A percentile compares a stretch with the other conserved stretches of the same genome.
phyloP scores from a whole-genome alignment of 176 grass and related monocot species.

The Triticum turgidum region DNA sequence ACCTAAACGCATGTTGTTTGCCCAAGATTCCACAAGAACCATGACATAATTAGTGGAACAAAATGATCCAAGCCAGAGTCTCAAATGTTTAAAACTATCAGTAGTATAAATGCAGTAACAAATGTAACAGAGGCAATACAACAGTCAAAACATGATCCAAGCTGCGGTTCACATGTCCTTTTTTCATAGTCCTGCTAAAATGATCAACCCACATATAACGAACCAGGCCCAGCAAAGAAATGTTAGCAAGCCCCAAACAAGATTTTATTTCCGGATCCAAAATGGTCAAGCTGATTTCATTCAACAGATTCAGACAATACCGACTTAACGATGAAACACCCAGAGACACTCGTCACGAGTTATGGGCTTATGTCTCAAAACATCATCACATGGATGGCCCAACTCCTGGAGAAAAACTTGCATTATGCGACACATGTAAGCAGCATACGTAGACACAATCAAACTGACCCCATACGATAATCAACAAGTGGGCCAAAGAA shows the following conservation, averaged over 20 bases:
- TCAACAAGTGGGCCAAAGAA: neutral
- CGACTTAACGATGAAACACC: neutral
- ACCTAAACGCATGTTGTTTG: neutral
- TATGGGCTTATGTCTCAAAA: neutral
- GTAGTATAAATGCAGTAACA: slow-evolving; percentile 32
- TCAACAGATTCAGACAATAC: neutral
- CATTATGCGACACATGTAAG: neutral
- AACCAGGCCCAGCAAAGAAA: neutral
- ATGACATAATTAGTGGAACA: neutral
- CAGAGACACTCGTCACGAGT: neutral
- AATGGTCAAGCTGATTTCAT: neutral
- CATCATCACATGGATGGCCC: neutral
- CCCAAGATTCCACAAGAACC: neutral
- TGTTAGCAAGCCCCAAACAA: neutral
- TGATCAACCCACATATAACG: neutral
- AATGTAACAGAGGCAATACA: neutral
- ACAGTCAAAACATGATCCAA: neutral
- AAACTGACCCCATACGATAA: neutral
- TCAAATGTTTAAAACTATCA: neutral
- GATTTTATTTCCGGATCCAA: neutral
- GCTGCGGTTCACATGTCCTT: neutral
- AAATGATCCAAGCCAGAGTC: slow-evolving; percentile 20
- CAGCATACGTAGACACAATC: neutral
- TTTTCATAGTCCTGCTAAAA: neutral
- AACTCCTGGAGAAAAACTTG: neutral